Evolutionary conservation across 2,329 filamentous ascomycete genomes (phyloP).

Genomic region (Nigrospora osmanthi): DNA sequence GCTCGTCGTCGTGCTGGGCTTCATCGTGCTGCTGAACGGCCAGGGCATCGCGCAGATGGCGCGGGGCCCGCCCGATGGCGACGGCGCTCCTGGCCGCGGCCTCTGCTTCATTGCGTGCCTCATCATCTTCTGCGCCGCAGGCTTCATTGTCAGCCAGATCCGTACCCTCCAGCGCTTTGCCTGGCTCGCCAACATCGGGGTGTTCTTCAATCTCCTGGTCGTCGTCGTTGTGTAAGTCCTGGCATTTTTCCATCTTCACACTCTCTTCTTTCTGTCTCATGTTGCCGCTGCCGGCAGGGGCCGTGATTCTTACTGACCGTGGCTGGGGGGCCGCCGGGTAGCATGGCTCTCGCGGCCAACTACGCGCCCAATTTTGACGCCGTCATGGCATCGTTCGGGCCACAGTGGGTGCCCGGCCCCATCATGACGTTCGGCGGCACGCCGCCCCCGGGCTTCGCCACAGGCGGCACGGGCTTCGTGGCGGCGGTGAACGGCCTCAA

Average conservation of each 20-base stretch:
- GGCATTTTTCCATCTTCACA: neutral
- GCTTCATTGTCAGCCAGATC: slow-evolving; percentile 47
- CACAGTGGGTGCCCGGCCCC: slow-evolving; percentile 19
- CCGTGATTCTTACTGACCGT: too few relatives aligned
- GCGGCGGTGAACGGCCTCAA: slow-evolving; percentile 42
- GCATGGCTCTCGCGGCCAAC: slow-evolving; percentile 43
- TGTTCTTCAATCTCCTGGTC: slow-evolving; percentile 46
- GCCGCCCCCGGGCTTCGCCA: slow-evolving; percentile 31
- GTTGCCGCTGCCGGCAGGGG: too few relatives aligned
- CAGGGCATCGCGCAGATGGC: slow-evolving; percentile 43
- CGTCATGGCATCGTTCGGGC: slow-evolving; percentile 22
- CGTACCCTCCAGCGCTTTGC: slow-evolving; percentile 45
- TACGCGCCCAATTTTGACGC: slow-evolving; percentile 38
- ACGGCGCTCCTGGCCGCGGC: slow-evolving; percentile 26
- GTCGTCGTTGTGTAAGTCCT: slow-evolving; percentile 34
- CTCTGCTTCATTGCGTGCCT: slow-evolving; percentile 46
- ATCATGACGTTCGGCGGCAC: slow-evolving; percentile 24
- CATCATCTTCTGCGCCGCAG: slow-evolving; percentile 39
- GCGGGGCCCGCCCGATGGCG: neutral
- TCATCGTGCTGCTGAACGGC: slow-evolving; percentile 43
- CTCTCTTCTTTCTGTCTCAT: too few relatives aligned
- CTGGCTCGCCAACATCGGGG: slow-evolving; percentile 46
- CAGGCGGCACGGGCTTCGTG: slow-evolving; percentile 30
- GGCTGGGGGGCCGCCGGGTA: slow-evolving; percentile 7
- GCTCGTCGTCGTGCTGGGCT: slow-evolving; percentile 39